These are phyloP conservation scores for Trifolium fragiferum DNA, from an alignment of 306 rosid genomes.

Conservation along the genomic window DNA sequence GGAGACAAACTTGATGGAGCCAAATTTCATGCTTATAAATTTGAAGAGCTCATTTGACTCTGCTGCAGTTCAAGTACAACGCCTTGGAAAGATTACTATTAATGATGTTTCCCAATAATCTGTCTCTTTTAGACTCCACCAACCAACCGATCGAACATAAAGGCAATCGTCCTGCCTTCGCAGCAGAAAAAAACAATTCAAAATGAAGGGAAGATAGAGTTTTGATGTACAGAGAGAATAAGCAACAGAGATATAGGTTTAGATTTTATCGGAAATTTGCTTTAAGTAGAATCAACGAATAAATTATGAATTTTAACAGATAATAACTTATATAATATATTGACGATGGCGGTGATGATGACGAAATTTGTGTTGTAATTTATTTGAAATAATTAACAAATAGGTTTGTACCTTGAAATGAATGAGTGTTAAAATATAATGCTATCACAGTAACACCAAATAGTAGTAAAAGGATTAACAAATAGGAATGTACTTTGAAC, in stretches of 20 bases:
- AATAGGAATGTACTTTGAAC: not conserved
- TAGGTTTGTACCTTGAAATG: not conserved
- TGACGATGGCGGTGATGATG: not conserved
- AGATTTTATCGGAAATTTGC: not conserved
- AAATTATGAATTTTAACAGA: not conserved
- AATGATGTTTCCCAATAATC: slow-evolving; percentile 16
- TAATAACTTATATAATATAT: not conserved
- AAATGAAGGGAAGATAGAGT: not conserved
- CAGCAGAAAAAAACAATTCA: not conserved
- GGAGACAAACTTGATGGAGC: slow-evolving; percentile 57
- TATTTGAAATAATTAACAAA: not conserved
- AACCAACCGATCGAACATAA: not conserved
- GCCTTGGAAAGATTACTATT: too few species aligned
- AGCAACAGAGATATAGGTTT: not conserved
- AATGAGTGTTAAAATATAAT: not conserved
- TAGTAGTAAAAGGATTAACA: too few species aligned
- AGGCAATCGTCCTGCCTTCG: not conserved
- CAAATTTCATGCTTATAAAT: slow-evolving; percentile 72
- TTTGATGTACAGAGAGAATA: not conserved
- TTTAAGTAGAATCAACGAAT: not conserved
- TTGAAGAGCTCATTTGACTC: slow-evolving; percentile 19
- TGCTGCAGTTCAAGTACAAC: too few species aligned
- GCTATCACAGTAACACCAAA: not conserved
- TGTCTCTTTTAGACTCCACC: slow-evolving; percentile 2
- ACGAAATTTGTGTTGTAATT: not conserved